Evolutionary conservation across 306 rosid species (phyloP).

Genomic region (Cucumis cinereus): DNA sequence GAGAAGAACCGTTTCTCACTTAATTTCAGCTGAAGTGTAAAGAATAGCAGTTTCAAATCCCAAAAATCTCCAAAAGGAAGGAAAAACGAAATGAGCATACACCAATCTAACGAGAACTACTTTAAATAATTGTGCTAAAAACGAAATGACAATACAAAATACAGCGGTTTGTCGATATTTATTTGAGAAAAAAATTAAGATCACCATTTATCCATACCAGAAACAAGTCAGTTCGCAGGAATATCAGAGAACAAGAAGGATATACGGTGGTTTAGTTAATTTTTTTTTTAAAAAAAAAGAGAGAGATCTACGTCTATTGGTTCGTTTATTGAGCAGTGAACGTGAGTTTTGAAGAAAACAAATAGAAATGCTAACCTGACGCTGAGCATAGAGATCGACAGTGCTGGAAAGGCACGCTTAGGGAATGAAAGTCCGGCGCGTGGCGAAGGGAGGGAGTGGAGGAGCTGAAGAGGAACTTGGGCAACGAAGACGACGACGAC

Average conservation of each 20-base stretch:
- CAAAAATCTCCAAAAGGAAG: background rate
- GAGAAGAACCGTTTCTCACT: background rate
- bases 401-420: background rate
- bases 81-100: background rate
- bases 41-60: too few relatives aligned
- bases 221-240: background rate
- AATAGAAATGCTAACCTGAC: conserved; percentile 5
- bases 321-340: background rate
- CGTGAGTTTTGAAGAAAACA: background rate
- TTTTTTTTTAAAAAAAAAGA: too few relatives aligned
- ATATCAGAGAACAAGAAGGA: background rate
- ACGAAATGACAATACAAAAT: background rate
- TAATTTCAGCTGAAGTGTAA: too few relatives aligned
- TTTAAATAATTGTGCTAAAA: background rate
- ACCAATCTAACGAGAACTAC: background rate
- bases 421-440: background rate
- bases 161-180: background rate
- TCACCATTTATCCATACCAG: background rate
- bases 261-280: background rate
- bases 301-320: background rate
- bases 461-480: conserved; percentile 2
- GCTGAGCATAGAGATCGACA: conserved; percentile 9
- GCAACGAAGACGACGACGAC: background rate
- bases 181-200: background rate
- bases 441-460: background rate